Evolutionary conservation across 305 asterid species (phyloP), one percentile per base, ranked within the genome.

Genomic region (Coffea humblotiana): DNA sequence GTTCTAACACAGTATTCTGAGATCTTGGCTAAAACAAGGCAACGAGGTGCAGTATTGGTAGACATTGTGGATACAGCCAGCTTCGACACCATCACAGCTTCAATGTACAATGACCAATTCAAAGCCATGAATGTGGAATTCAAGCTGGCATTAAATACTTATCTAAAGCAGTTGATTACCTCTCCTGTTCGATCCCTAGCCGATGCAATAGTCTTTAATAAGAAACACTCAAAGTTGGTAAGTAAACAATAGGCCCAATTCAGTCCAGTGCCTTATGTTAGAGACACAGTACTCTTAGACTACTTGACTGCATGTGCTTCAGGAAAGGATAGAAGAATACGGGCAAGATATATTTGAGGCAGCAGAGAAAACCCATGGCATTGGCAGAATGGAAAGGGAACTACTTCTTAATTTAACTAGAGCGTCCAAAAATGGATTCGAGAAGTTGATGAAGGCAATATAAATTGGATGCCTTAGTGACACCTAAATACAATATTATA

Each of bases 401-500:
- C 84, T 90, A n/a, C 77, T 89, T 18, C 65, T 47, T 40, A 89
- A 91, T 71, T 29, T 92, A 52, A 85, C 61, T 6, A 79, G 80
- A n/a, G 79, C 86, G 25, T 78, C 90, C 1, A 37, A 40, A 68
- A 70, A 83, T 0, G 95, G 97, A 3, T 87, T 89, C 0, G 84
- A 80, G 86, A 91, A 91, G 23, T 4, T 92, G 48, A 92, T 91
- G 95, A 78, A 74, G 23, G 90, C n/a, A 87, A 35, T 51, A 90
- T 71, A 74, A 88, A 29, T 67, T 91, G 81, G 98, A 94, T 76
- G 92, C 97, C 51, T 27, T 90, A 70, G 90, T 94, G 72, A 76
- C 88, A 23, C 72, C 74, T 6, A 63, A 54, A 1, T 0, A 69
- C 2, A 18, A 0, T 61, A 45, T 76, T 82, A 54, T 85, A 64